Percentiles rank a stretch among this genome's conserved stretches.
Conservation (phyloP, 768 basidiomycete species). For the Agrocybe chaxingu region DNA sequence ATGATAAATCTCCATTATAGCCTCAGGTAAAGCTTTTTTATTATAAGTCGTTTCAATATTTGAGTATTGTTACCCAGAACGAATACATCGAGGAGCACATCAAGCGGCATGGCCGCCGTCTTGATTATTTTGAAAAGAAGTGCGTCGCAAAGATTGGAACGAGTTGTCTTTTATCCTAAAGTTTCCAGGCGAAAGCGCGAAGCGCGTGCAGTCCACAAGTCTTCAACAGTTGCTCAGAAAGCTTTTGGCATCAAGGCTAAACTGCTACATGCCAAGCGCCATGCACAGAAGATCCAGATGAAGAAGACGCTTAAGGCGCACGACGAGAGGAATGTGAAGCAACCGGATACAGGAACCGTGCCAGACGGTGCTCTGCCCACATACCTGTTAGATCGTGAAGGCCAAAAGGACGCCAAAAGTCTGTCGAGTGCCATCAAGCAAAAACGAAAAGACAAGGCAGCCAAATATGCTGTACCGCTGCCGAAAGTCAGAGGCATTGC, state of each 20-base stretch:
- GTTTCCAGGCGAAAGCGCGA: slow-evolving; percentile 70
- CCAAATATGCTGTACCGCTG: slow-evolving; percentile 94
- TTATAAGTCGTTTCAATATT: not conserved
- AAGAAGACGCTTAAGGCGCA: slow-evolving; percentile 99
- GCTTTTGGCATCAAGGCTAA: slow-evolving; percentile 97
- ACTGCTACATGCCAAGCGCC: slow-evolving; percentile 93
- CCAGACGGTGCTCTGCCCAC: slow-evolving; percentile 93
- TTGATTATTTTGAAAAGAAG: slow-evolving; percentile 97
- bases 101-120: slow-evolving; percentile 90
- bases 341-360: slow-evolving; percentile 76
- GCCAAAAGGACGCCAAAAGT: slow-evolving; percentile 97
- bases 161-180: not conserved
- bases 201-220: slow-evolving; percentile 71
- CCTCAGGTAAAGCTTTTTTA: slow-evolving; percentile 53
- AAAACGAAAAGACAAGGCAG: slow-evolving; percentile 98
- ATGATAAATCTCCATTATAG: slow-evolving; percentile 30
- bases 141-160: slow-evolving; percentile 35
- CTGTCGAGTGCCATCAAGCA: slow-evolving; percentile 96
- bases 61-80: slow-evolving; percentile 53
- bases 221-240: slow-evolving; percentile 87
- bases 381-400: slow-evolving; percentile 94
- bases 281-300: slow-evolving; percentile 97
- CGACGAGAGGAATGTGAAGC: slow-evolving; percentile 98
- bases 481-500: slow-evolving; percentile 98
- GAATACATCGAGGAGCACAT: slow-evolving; percentile 99